Percentiles rank a stretch among this genome's conserved stretches.
phyloP scores from a whole-genome alignment of 164 flowering plant species.

The Taxillus chinensis region DNA sequence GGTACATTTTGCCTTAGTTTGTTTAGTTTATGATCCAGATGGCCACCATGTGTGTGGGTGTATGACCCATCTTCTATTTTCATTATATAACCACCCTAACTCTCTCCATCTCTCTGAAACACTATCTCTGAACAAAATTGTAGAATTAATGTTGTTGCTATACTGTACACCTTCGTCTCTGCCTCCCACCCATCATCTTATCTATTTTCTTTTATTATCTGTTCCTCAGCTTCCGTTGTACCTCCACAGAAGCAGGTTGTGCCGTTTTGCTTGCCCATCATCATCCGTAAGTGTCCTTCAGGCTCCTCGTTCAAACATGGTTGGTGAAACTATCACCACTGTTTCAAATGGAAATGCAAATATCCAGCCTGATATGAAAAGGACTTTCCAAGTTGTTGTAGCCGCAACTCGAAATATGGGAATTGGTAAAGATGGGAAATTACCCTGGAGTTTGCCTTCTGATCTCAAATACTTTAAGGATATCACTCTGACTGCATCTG shows the following conservation, averaged over 20 bases:
- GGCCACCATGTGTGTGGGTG: too few species aligned
- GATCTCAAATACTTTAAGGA: constrained; percentile 81
- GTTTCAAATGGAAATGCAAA: constrained; percentile 33
- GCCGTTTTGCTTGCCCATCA: constrained; percentile 5
- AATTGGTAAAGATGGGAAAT: constrained; percentile 83
- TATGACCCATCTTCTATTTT: too few species aligned
- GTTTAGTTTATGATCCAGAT: too few species aligned
- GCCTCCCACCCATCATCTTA: background rate
- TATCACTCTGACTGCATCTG: constrained; percentile 50
- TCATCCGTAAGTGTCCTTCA: constrained; percentile 4
- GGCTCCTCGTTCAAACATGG: constrained; percentile 26
- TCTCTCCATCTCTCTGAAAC: too few species aligned
- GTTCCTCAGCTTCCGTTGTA: constrained; percentile 19
- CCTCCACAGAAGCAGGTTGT: constrained; percentile 14
- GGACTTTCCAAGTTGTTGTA: constrained; percentile 84
- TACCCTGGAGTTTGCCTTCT: constrained; percentile 85
- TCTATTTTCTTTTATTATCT: background rate
- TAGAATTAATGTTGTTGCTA: too few species aligned
- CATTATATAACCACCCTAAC: too few species aligned
- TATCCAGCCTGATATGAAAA: constrained; percentile 23
- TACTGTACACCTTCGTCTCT: background rate
- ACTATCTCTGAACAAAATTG: too few species aligned
- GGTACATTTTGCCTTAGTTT: too few species aligned
- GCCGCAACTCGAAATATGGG: constrained; percentile 82
- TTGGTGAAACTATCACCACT: constrained; percentile 19